Base-by-base conservation (phyloP, 2,329 filamentous ascomycete species). In the Aspergillus japonicus region DNA sequence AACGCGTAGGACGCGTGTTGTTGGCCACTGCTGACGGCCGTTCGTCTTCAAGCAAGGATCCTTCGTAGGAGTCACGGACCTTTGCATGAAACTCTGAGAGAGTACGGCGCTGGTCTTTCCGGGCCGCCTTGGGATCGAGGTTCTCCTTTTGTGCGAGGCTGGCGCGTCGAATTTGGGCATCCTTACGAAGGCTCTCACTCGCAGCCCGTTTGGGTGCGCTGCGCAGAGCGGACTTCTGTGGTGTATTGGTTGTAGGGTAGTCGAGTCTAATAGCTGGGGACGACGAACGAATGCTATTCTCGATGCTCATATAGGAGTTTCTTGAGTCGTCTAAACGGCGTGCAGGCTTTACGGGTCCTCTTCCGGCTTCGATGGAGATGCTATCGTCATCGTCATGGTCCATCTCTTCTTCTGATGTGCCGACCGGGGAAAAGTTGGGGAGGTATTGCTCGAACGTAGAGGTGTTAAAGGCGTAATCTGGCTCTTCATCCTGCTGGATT, bases 11-110 rank as follows among this genome's bases (percentile, higher is more conserved):
- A 57, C 78, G 78, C 56, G 81, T 76, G 51, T 77, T 78, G 26
- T 75, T 72, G 6, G 75, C 73, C 33, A 77, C 62, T 8, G 73
- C 77, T 2, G 77, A 72, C 21, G 82, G 81, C 31, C 81, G 75
- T 52, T 84, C 81, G 47, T 84, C 80, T 61, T 78, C 77, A 52
- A 83, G 71, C 47, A 79, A 75, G 5, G 83, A 83, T 21, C 80
- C 80, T 49, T 83, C 81, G 49, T 85, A 82, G 50, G 82, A 81
- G 26, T 79, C 76, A 5, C 79, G 79, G 2, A 83, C 77, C 66
- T 79, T 82, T 1, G 82, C 81, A 62, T 87, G 82, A 65, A 83
- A 78, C 52, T 86, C 82, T n/a, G 82, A 82, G 11, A 86, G 75
- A 2, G 82, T 80, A 21, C 81, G 81, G 33, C 79, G 80, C 60